Conservation (phyloP, 441 rosid species). For the Pelargonium australe region DNA sequence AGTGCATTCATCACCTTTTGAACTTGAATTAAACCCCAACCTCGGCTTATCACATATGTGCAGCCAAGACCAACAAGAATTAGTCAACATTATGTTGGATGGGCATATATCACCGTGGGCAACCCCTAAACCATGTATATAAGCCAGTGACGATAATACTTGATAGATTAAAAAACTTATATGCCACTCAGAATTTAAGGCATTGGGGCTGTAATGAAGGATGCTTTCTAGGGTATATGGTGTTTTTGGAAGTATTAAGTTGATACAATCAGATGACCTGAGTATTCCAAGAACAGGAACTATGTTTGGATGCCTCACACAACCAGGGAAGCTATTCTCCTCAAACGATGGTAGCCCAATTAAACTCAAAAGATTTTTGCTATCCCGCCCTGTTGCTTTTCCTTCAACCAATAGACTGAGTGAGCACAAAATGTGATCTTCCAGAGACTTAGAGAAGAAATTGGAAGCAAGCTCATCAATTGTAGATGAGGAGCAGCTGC, state of each 20-base stretch:
- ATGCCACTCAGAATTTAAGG: conserved; percentile 70
- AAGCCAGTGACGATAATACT: conserved; percentile 65
- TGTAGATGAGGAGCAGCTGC: conserved; percentile 33
- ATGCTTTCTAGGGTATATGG: conserved; percentile 67
- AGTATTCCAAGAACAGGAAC: conserved; percentile 65
- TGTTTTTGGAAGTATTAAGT: conserved; percentile 63
- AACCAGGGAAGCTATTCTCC: conserved; percentile 39
- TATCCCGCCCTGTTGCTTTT: conserved; percentile 59
- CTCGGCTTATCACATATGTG: conserved; percentile 38
- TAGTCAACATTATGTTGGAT: conserved; percentile 56
- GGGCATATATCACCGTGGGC: conserved; percentile 71
- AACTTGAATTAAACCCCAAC: conserved; percentile 24
- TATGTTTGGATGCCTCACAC: conserved; percentile 83
- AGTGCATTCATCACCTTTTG: conserved; percentile 19
- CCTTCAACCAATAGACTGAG: conserved; percentile 57
- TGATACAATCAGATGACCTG: conserved; percentile 38
- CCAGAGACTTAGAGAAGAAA: conserved; percentile 50
- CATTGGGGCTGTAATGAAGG: conserved; percentile 66
- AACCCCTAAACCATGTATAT: conserved; percentile 61
- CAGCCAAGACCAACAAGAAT: conserved; percentile 73
- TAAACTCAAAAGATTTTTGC: conserved; percentile 49
- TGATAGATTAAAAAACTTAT: conserved; percentile 64
- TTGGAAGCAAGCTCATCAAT: conserved; percentile 49
- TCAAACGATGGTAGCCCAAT: conserved; percentile 61
- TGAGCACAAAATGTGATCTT: conserved; percentile 57